Evolutionary conservation across 306 rosid species (phyloP), one percentile per base, ranked within the genome.

Genomic region (Medicago lupulina): DNA sequence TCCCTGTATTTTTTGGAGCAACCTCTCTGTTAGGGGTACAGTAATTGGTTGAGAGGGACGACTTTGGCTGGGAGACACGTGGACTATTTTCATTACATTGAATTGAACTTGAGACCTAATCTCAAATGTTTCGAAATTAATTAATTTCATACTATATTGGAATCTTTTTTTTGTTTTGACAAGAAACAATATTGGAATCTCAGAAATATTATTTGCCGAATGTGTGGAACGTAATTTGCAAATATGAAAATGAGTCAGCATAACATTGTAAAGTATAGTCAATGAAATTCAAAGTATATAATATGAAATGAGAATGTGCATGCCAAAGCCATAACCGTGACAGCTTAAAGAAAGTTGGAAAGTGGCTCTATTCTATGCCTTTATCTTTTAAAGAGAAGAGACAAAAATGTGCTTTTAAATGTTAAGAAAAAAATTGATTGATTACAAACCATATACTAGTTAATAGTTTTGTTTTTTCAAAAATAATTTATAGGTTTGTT

Each of bases 241-340:
- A 28, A 28, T 28, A 28, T 28, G 31, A 28, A 28, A 28, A 28
- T 28, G 47, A 41, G 47, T 41, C 13, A 2, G 47, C 2, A 9
- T 10, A 9, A 41, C 47, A 9, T 2, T 41, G 12, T 3, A 28
- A 28, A 28, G 31, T 4, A 28, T 28, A 28, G 31, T 28, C 31
- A 28, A 28, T 28, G 38, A 34, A 31, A 43, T 57, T 21, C 16
- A 21, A 57, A 9, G 36, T 57, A 9, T 57, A 57, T 57, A 57
- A 57, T 57, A 57, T 57, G 63, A 11, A 58, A 23, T 58, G 39
- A 58, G 64, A 58, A 23, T 11, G 64, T 58, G 64, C 64, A 11
- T 21, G 62, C 9, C 16, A 58, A 58, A 58, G 64, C 8, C 64
- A 25, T 58, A 25, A 15, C 38, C 8, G 36, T 57, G 63, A 23